Evolutionary conservation across 495 filamentous ascomycete genomes (phyloP).

Genomic region (Penicillium lividum): DNA sequence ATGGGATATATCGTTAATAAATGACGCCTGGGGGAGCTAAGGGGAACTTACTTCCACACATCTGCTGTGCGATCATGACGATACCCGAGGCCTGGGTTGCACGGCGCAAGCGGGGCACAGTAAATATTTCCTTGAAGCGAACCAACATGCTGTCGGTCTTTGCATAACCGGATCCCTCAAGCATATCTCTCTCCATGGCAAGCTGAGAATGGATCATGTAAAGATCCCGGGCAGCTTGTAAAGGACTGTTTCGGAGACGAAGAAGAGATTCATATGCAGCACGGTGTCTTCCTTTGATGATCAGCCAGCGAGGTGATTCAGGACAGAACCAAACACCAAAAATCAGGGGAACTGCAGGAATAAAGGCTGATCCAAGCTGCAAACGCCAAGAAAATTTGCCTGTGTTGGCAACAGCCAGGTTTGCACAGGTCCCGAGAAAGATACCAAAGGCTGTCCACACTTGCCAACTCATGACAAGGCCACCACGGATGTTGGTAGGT

Average conservation of each 20-base stretch:
- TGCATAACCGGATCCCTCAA: slow-evolving; percentile 26
- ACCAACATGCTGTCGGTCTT: slow-evolving; percentile 39
- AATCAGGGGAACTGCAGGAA: slow-evolving; percentile 69
- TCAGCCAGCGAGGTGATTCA: slow-evolving; percentile 50
- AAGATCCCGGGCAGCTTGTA: slow-evolving; percentile 76
- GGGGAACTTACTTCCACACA: slow-evolving; percentile 64
- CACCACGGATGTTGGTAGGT: slow-evolving; percentile 73
- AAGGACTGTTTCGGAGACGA: slow-evolving; percentile 59
- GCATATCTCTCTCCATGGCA: slow-evolving; percentile 38
- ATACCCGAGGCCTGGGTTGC: slow-evolving; percentile 55
- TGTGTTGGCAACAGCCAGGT: slow-evolving; percentile 62
- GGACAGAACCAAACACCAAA: slow-evolving; percentile 72
- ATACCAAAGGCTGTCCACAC: slow-evolving; percentile 85
- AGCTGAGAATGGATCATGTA: slow-evolving; percentile 69
- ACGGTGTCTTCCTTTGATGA: slow-evolving; percentile 62
- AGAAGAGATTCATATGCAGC: slow-evolving; percentile 64
- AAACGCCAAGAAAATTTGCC: slow-evolving; percentile 69
- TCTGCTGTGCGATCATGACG: slow-evolving; percentile 80
- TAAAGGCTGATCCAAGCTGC: slow-evolving; percentile 76
- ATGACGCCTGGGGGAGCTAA: not conserved
- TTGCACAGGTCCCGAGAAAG: slow-evolving; percentile 68
- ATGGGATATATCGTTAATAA: not conserved
- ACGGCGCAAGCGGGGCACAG: slow-evolving; percentile 57
- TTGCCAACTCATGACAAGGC: slow-evolving; percentile 84
- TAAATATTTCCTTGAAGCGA: slow-evolving; percentile 57